Conservation (phyloP, 2,329 filamentous ascomycete species). For the Diplodia scrobiculata region DNA sequence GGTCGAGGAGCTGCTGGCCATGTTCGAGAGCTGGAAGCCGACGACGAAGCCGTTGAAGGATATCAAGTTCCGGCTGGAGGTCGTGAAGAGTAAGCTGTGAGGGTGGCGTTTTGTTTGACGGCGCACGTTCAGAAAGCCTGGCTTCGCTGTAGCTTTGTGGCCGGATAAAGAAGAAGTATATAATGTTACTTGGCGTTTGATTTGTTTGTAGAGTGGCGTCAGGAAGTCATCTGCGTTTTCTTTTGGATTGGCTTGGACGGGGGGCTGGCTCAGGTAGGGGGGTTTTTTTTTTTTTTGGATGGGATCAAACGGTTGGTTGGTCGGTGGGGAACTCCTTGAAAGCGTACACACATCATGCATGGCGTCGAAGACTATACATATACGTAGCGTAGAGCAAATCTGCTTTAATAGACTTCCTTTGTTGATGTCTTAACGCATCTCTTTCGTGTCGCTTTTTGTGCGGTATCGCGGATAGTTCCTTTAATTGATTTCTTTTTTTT, state of each 20-base stretch:
- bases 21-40: slow-evolving; percentile 95
- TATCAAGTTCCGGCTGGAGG: slow-evolving; percentile 91
- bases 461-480: no score
- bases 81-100: slow-evolving; percentile 78
- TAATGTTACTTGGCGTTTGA: slow-evolving; percentile 1
- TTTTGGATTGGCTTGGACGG: not conserved
- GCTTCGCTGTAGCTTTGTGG: not conserved
- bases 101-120: not conserved
- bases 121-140: not conserved
- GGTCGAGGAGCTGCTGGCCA: slow-evolving; percentile 73
- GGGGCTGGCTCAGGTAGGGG: no score
- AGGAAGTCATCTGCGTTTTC: not conserved
- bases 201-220: slow-evolving; percentile 3
- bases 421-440: not conserved
- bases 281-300: not conserved
- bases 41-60: slow-evolving; percentile 88
- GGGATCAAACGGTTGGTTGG: not conserved
- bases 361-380: slow-evolving; percentile 3
- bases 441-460: no score
- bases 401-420: slow-evolving; percentile 9
- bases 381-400: slow-evolving; percentile 18
- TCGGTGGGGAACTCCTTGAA: not conserved
- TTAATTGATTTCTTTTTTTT: not conserved
- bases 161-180: not conserved
- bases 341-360: not conserved